phyloP scores from a whole-genome alignment of 345 rosid species.

The Laguncularia racemosa region DNA sequence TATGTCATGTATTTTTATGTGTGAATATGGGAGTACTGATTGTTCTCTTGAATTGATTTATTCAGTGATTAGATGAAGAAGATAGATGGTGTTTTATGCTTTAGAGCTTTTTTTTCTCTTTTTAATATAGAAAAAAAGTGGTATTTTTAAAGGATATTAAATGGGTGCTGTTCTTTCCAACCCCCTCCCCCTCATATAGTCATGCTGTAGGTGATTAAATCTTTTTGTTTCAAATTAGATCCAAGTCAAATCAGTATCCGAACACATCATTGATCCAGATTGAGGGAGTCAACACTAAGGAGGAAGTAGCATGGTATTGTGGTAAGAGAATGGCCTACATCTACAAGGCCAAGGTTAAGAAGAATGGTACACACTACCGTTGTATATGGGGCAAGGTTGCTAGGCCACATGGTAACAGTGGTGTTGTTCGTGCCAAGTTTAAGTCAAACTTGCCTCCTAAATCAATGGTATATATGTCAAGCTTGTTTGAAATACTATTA shows the following conservation, averaged over 20 bases:
- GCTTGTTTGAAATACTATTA: neutral
- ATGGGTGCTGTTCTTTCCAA: neutral
- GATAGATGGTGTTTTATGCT: too few relatives aligned
- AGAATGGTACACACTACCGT: conserved; percentile 11
- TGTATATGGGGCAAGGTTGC: conserved; percentile 19
- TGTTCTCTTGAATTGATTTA: too few relatives aligned
- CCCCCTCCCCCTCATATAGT: too few relatives aligned
- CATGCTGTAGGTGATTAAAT: neutral
- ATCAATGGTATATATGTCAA: conserved; percentile 49
- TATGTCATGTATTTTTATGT: too few relatives aligned
- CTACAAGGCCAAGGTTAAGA: conserved; percentile 24
- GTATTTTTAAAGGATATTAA: too few relatives aligned
- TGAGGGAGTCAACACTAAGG: conserved; percentile 19
- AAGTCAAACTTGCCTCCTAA: conserved; percentile 84
- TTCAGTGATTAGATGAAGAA: too few relatives aligned
- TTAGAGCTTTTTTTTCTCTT: too few relatives aligned
- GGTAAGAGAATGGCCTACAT: conserved; percentile 21
- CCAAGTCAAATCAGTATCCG: conserved; percentile 86
- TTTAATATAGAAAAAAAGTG: too few relatives aligned
- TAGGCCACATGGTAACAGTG: conserved; percentile 31
- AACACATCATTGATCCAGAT: conserved; percentile 17
- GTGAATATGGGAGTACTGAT: too few relatives aligned
- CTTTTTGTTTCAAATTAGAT: conserved; percentile 27
- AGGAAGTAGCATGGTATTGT: conserved; percentile 18
- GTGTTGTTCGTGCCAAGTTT: conserved; percentile 85